Conservation (phyloP, 2,329 filamentous ascomycete genomes). For the Fusarium miscanthi region DNA sequence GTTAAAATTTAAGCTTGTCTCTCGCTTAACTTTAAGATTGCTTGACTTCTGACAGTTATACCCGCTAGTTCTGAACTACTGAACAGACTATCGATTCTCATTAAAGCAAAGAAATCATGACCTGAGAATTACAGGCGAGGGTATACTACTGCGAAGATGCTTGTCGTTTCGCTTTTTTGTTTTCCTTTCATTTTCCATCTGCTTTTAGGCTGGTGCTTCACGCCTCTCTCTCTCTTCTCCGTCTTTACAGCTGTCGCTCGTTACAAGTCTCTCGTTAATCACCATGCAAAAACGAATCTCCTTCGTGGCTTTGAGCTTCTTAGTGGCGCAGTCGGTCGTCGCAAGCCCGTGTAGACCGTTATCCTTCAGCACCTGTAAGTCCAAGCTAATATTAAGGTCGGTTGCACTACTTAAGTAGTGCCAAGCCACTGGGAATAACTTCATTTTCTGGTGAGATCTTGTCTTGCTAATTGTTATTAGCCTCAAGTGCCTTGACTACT, state of each 20-base stretch:
- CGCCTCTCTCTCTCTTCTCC: accelerated
- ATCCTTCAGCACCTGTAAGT: not conserved
- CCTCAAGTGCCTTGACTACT: not conserved
- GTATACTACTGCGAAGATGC: not conserved
- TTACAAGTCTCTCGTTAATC: not conserved
- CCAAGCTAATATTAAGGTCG: not conserved
- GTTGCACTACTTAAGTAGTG: not conserved
- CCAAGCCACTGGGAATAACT: not conserved
- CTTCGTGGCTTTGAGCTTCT: accelerated
- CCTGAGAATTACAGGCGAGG: not conserved
- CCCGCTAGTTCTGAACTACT: not conserved
- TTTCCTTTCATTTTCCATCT: not conserved
- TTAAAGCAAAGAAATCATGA: not conserved
- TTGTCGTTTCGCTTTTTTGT: accelerated
- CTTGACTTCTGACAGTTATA: not conserved
- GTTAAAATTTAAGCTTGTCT: not conserved
- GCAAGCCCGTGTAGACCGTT: not conserved
- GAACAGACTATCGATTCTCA: not conserved
- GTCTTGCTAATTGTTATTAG: not conserved
- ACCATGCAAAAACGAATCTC: not conserved
- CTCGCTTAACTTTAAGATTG: not conserved
- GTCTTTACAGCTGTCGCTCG: not conserved
- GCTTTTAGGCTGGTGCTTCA: not conserved
- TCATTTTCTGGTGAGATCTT: not conserved
- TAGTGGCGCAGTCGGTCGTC: not conserved